phyloP scores from a whole-genome alignment of 139 green algal genomes.

The Chlorella sp. region DNA sequence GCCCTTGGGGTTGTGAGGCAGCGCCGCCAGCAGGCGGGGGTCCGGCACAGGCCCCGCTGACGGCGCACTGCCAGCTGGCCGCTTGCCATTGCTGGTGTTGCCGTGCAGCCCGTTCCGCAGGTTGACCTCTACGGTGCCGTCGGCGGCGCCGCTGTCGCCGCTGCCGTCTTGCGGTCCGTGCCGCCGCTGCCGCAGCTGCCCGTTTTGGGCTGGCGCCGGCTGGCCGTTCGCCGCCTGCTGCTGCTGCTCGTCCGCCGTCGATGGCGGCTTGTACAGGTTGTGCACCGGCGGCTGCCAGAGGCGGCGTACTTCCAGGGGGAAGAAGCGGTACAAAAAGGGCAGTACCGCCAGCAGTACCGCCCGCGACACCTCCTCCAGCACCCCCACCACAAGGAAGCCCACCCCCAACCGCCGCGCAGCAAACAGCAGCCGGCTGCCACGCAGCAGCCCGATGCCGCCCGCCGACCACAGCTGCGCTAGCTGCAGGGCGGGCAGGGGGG shows the following conservation, averaged over 20 bases:
- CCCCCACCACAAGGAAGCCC: constrained; percentile 38
- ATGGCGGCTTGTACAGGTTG: not conserved
- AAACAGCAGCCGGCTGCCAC: constrained; percentile 12
- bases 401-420: constrained; percentile 21
- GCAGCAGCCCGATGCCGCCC: not conserved
- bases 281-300: constrained; percentile 63
- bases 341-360: constrained; percentile 18
- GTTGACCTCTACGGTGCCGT: not conserved
- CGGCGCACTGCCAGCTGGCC: not conserved
- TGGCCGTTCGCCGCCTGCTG: not conserved
- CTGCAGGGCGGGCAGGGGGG: not conserved
- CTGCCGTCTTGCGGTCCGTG: not conserved
- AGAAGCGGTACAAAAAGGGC: constrained; percentile 45
- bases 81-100: not conserved
- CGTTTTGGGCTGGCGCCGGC: not conserved
- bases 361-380: constrained; percentile 34
- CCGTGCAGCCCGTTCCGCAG: not conserved
- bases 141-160: constrained; percentile 5
- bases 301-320: constrained; percentile 47
- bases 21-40: not conserved
- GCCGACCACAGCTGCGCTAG: constrained; percentile 24
- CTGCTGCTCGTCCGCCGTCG: not conserved
- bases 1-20: constrained; percentile 41
- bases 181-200: not conserved
- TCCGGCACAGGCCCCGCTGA: not conserved